These are phyloP conservation scores for Cinnamomum micranthum DNA, from an alignment of 164 flowering plant genomes.

Conservation along the genomic window DNA sequence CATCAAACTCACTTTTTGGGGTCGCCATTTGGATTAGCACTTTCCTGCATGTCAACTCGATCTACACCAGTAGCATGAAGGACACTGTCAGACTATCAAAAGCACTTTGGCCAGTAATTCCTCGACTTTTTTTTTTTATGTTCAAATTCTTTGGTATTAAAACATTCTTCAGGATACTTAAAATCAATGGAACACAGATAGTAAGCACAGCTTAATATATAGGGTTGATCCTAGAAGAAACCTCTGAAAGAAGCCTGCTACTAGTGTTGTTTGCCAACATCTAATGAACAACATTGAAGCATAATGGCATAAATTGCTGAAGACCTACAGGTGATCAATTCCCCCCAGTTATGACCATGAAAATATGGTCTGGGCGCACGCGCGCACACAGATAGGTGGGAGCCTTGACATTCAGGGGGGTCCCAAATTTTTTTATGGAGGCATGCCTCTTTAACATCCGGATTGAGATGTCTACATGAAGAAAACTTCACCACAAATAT, in stretches of 20 bases:
- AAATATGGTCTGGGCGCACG: no score
- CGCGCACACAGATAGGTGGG: no score
- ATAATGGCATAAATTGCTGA: background rate
- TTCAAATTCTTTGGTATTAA: background rate
- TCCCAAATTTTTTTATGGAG: no score
- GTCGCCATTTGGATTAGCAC: conserved; percentile 30
- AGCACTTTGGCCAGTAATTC: background rate
- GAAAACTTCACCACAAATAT: no score
- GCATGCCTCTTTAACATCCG: no score
- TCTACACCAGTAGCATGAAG: conserved; percentile 32
- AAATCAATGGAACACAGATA: background rate
- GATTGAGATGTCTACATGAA: no score
- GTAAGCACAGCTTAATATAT: background rate
- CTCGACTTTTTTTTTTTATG: background rate
- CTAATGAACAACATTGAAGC: background rate
- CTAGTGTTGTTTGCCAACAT: background rate
- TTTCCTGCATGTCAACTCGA: conserved; percentile 43
- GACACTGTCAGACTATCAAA: background rate
- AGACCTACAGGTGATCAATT: background rate
- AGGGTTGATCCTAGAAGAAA: background rate
- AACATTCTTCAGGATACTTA: background rate
- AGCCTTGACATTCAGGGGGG: no score
- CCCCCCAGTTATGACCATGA: no score
- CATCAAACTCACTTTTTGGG: conserved; percentile 5
- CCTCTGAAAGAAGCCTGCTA: background rate